phyloP scores from a whole-genome alignment of 2,329 filamentous ascomycete genomes.

The Nakataea oryzae region DNA sequence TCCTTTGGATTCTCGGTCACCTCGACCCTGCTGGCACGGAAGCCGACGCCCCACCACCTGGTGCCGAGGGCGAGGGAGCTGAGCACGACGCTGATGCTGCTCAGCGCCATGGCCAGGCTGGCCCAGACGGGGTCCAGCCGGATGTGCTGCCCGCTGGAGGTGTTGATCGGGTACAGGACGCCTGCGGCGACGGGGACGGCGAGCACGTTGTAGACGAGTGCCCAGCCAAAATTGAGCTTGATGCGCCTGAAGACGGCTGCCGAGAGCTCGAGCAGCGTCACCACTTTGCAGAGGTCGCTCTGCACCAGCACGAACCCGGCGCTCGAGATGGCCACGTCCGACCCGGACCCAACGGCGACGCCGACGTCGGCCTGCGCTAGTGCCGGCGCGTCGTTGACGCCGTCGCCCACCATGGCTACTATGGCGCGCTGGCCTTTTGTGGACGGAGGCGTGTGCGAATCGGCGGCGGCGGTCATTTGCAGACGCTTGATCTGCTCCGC shows the following conservation, averaged over 20 bases:
- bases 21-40: conserved; percentile 19
- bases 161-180: conserved; percentile 52
- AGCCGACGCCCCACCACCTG: conserved; percentile 30
- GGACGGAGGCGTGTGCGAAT: background rate
- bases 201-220: conserved; percentile 68
- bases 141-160: conserved; percentile 40
- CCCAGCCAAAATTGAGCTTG: conserved; percentile 80
- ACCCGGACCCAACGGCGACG: conserved; percentile 74
- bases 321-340: conserved; percentile 72
- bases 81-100: conserved; percentile 77
- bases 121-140: conserved; percentile 76
- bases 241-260: conserved; percentile 65
- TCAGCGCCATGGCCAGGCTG: conserved; percentile 82
- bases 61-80: conserved; percentile 67
- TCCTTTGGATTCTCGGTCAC: background rate
- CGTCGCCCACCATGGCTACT: conserved; percentile 81
- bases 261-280: conserved; percentile 64
- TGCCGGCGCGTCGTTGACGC: conserved; percentile 81
- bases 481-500: conserved; percentile 58
- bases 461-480: conserved; percentile 34
- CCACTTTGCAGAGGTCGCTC: conserved; percentile 51
- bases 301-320: conserved; percentile 76
- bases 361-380: conserved; percentile 72
- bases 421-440: conserved; percentile 25
- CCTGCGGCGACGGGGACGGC: conserved; percentile 76